Conservation (phyloP, 1,284 basidiomycete species). For the Limonomyces culmigenus region DNA sequence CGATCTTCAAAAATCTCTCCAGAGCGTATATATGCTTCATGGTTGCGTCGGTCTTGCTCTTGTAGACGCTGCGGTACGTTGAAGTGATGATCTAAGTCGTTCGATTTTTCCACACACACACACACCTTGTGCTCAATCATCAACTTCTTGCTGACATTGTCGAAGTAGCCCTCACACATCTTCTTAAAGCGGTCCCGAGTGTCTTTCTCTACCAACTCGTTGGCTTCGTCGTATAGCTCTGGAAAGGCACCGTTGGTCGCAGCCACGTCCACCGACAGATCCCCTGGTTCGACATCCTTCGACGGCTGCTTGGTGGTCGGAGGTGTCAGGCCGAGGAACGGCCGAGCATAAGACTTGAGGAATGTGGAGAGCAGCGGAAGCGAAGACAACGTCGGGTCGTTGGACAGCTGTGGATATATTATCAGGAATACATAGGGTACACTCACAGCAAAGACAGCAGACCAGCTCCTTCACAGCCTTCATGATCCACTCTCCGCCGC, state of each 20-base stretch:
- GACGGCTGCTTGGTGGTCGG: conserved; percentile 39
- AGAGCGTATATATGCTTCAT: conserved; percentile 96
- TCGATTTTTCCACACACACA: conserved; percentile 5
- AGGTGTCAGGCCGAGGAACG: conserved; percentile 60
- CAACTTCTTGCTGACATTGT: conserved; percentile 80
- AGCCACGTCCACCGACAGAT: conserved; percentile 26
- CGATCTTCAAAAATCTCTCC: conserved; percentile 99
- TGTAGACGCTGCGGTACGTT: conserved; percentile 63
- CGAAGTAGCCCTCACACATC: conserved; percentile 89
- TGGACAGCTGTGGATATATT: conserved; percentile 49
- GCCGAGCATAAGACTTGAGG: conserved; percentile 69
- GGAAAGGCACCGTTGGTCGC: conserved; percentile 23
- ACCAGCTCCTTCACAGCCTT: conserved; percentile 73
- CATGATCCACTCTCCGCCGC: conserved; percentile 78
- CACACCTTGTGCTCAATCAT: conserved; percentile 79
- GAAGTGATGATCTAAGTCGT: neutral
- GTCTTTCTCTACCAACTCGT: conserved; percentile 70
- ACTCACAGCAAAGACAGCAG: conserved; percentile 13
- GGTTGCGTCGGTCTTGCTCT: conserved; percentile 91
- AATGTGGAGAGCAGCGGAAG: conserved; percentile 73
- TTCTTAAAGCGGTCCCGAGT: conserved; percentile 80
- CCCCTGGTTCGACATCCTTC: conserved; percentile 32
- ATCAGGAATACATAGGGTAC: conserved; percentile 1
- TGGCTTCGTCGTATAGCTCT: conserved; percentile 31
- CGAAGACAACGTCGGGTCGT: conserved; percentile 75